Percentiles rank a stretch among this genome's conserved stretches.
phyloP scores from a whole-genome alignment of 176 grass and related monocot genomes.

The Cymbopogon citratus region DNA sequence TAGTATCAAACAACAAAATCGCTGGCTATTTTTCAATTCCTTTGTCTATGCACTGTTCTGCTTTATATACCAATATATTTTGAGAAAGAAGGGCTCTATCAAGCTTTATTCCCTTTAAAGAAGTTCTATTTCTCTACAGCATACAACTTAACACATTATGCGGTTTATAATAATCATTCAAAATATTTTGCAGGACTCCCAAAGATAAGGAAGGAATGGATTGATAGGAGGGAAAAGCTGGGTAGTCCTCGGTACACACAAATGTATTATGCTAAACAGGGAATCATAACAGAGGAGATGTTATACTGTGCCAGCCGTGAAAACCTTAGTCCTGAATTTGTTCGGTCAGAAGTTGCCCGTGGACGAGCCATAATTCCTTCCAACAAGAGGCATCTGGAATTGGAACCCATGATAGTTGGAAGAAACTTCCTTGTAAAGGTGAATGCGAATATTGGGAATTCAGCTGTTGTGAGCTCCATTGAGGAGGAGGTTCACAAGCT shows the following conservation, averaged over 20 bases:
- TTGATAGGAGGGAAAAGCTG: constrained; percentile 71
- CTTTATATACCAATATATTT: background rate
- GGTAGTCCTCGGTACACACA: constrained; percentile 80
- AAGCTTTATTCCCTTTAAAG: background rate
- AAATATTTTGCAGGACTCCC: constrained; percentile 61
- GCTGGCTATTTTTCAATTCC: background rate
- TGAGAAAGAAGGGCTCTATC: background rate
- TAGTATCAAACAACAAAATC: background rate
- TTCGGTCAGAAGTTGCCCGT: constrained; percentile 75
- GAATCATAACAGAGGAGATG: constrained; percentile 95
- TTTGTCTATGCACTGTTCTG: background rate
- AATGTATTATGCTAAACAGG: constrained; percentile 97
- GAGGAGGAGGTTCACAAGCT: constrained; percentile 99
- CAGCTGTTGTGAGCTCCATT: constrained; percentile 83
- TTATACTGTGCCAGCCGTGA: constrained; percentile 87
- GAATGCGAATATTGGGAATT: constrained; percentile 97
- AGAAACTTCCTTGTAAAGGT: constrained; percentile 97
- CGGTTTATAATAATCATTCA: background rate
- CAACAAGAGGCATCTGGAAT: constrained; percentile 90
- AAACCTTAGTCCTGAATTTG: constrained; percentile 92
- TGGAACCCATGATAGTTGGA: constrained; percentile 98
- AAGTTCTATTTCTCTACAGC: background rate
- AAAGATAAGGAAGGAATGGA: constrained; percentile 94
- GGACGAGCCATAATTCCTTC: constrained; percentile 95
- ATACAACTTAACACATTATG: background rate